Evolutionary conservation across 1,139 yeast genomes (phyloP).

Genomic region (Scheffersomyces insectosa): DNA sequence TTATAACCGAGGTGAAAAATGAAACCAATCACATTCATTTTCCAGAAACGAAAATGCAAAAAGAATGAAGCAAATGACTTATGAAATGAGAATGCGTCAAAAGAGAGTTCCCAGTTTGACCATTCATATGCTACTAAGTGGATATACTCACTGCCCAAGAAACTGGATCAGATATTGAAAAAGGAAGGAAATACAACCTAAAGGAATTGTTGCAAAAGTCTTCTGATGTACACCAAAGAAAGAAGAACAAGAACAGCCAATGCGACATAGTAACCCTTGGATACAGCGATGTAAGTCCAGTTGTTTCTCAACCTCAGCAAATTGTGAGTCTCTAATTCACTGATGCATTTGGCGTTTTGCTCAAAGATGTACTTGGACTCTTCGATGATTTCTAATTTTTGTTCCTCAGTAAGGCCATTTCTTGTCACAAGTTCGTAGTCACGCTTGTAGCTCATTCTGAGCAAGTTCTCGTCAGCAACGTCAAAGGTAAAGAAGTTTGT

Average conservation of each 20-base stretch:
- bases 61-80: no score
- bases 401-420: slow-evolving; percentile 62
- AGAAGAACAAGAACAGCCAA: slow-evolving; percentile 25
- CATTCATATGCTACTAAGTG: no score
- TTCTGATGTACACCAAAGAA: slow-evolving; percentile 28
- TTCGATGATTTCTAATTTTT: slow-evolving; percentile 68
- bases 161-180: no score
- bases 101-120: no score
- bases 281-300: slow-evolving; percentile 55
- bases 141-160: no score
- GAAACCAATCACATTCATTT: no score
- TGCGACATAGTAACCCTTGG: slow-evolving; percentile 47
- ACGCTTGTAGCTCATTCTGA: slow-evolving; percentile 68
- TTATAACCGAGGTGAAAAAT: no score
- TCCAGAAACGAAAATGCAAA: no score
- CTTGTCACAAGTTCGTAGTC: slow-evolving; percentile 79
- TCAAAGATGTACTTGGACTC: slow-evolving; percentile 68
- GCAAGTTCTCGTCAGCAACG: slow-evolving; percentile 64
- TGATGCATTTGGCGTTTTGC: slow-evolving; percentile 59
- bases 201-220: slow-evolving; percentile 10
- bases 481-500: slow-evolving; percentile 74
- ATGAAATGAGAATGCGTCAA: no score
- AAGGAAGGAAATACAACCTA: no score
- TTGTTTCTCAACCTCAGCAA: slow-evolving; percentile 54
- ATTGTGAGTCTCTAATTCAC: slow-evolving; percentile 68